Evolutionary conservation across 1,284 basidiomycete species (phyloP), one percentile per base, ranked within the genome.

Genomic region (Cryptococcus amylolentus): DNA sequence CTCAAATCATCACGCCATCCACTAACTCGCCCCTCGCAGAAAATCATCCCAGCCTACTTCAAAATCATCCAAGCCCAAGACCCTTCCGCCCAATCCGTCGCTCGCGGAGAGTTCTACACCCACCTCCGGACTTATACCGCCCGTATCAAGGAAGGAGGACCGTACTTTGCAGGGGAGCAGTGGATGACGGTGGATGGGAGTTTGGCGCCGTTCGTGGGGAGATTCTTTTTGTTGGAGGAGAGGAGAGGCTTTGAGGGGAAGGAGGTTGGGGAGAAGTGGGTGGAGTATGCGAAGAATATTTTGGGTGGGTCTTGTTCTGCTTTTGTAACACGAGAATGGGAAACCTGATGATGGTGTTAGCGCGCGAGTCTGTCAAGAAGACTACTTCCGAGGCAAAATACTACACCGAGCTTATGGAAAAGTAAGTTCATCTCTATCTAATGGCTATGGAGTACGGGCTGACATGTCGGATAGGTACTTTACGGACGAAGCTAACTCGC

Each of bases 11-110:
- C n/a, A 7, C 14, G n/a, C 26, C 5, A 51, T 31, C 39, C 12
- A 40, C 23, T 28, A 16, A 55, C 20, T 20, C 31, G 10, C 27
- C 13, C 28, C n/a, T n/a, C 20, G 27, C 52, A 65, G 64, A 61
- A 65, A 56, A 63, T 65, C 57, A 55, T 65, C 37, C 64, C 64
- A 4, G 50, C 48, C 35, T 65, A 65, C 52, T 63, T 65, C 52
- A 52, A 50, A 7, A 54, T 65, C 5, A 59, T 63, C 38, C 61
- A 63, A 47, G 49, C 51, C 20, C 64, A 65, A 55, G 59, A 61
- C 13, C 18, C 46, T 7, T 28, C 49, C 1, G 61, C 49, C 40
- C 64, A 63, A 55, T 26, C 27, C 8, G 41, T 43, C 35, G 64
- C 64, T 4, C 46, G 51, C 14, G 52, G 57, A 48, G 59, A 57